phyloP scores from a whole-genome alignment of 2,329 filamentous ascomycete genomes.

The Cladosporium phlei region DNA sequence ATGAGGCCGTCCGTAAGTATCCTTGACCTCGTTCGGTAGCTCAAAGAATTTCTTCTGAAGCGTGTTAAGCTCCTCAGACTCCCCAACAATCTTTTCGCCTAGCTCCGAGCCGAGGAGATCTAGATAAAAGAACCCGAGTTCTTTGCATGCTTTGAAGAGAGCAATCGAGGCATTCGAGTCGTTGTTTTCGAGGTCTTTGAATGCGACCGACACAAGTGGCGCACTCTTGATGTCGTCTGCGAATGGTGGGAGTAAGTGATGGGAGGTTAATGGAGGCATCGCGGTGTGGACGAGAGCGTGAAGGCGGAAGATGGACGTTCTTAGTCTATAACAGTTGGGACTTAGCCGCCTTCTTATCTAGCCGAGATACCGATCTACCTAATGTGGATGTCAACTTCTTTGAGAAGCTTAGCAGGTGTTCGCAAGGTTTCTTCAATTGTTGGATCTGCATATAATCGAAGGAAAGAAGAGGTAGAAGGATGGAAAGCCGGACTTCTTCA shows the following conservation, averaged over 20 bases:
- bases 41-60: conserved; percentile 46
- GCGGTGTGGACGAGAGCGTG: no score
- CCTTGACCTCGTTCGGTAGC: conserved; percentile 47
- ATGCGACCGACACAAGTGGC: conserved; percentile 40
- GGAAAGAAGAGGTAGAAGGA: no score
- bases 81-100: conserved; percentile 38
- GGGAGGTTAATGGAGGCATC: conserved; percentile 4
- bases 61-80: conserved; percentile 44
- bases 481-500: no score
- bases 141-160: conserved; percentile 37
- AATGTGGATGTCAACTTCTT: no score
- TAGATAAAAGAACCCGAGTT: conserved; percentile 55
- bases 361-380: no score
- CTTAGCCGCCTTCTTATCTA: no score
- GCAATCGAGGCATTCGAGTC: conserved; percentile 33
- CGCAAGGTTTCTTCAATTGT: no score
- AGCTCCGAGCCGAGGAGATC: conserved; percentile 38
- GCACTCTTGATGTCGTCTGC: conserved; percentile 40
- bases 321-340: no score
- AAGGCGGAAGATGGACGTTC: no score
- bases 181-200: conserved; percentile 34
- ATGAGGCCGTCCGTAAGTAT: conserved; percentile 49
- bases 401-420: no score
- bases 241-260: conserved; percentile 34
- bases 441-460: no score